Conservation (phyloP, 805 yeast genomes). For the Candida ficus region DNA sequence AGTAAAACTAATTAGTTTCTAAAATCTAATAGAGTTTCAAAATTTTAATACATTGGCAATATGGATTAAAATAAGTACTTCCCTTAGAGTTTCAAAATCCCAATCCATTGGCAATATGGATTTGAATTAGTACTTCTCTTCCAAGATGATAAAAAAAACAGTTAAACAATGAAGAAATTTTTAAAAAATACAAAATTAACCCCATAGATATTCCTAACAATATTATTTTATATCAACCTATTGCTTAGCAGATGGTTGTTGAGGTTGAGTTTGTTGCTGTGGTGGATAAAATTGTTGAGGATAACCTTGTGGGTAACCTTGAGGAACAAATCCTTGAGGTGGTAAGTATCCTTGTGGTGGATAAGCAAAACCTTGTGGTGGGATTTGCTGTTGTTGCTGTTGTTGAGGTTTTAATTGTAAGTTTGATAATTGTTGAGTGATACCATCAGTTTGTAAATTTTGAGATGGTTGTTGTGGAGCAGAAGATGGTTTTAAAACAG, state of each 20-base stretch:
- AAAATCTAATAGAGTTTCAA: slow-evolving; percentile 8
- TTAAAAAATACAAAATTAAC: not conserved
- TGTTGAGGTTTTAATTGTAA: slow-evolving; percentile 17
- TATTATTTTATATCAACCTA: not conserved
- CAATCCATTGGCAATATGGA: slow-evolving; percentile 9
- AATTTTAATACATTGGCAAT: slow-evolving; percentile 14
- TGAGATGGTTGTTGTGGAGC: slow-evolving; percentile 18
- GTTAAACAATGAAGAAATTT: not conserved
- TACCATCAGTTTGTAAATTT: slow-evolving; percentile 8
- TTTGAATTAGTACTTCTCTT: slow-evolving; percentile 8
- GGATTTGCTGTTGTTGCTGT: slow-evolving; percentile 16
- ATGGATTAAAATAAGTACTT: slow-evolving; percentile 12
- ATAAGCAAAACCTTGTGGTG: slow-evolving; percentile 16
- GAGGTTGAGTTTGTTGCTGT: slow-evolving; percentile 3
- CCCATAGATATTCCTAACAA: too few relatives aligned
- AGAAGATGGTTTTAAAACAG: slow-evolving; percentile 9
- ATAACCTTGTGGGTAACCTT: slow-evolving; percentile 6
- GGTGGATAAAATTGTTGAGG: slow-evolving; percentile 6
- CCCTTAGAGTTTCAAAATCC: not conserved
- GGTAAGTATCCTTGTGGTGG: slow-evolving; percentile 14
- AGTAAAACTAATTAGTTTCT: too few relatives aligned
- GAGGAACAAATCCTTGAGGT: slow-evolving; percentile 7
- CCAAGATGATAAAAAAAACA: not conserved
- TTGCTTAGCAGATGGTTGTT: slow-evolving; percentile 13
- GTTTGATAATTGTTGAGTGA: slow-evolving; percentile 12